Conservation (phyloP, 176 grass and related monocot species). For the Rhipidocladum racemiflorum region DNA sequence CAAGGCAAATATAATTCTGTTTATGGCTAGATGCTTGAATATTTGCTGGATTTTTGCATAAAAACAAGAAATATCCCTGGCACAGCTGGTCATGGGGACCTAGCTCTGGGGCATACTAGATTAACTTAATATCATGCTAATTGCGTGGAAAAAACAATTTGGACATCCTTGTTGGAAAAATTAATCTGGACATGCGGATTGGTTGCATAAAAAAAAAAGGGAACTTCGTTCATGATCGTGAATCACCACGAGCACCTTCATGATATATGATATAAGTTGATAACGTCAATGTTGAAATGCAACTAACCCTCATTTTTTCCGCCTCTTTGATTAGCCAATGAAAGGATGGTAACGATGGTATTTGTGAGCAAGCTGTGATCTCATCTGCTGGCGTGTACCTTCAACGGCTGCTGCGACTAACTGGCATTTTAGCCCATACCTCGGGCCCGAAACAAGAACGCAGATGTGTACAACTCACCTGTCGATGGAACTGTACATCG, state of each 20-base stretch:
- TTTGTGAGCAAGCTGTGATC: slow-evolving; percentile 27
- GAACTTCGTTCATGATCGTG: neutral
- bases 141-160: neutral
- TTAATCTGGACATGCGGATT: neutral
- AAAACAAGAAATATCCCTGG: neutral
- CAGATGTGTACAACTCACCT: slow-evolving; percentile 44
- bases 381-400: neutral
- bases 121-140: neutral
- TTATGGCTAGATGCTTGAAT: neutral
- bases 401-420: slow-evolving; percentile 32
- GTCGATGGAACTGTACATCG: slow-evolving; percentile 45
- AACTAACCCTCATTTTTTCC: neutral
- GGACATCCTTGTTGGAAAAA: neutral
- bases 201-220: neutral
- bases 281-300: neutral
- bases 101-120: neutral
- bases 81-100: neutral
- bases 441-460: slow-evolving; percentile 21
- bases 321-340: slow-evolving; percentile 29
- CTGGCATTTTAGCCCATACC: slow-evolving; percentile 22
- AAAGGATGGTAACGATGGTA: slow-evolving; percentile 52
- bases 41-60: neutral
- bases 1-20: neutral
- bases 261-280: slow-evolving; percentile 13
- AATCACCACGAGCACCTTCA: neutral